Base-by-base conservation (phyloP, 352 stramenopile species). In the Phytophthora crassamura region DNA sequence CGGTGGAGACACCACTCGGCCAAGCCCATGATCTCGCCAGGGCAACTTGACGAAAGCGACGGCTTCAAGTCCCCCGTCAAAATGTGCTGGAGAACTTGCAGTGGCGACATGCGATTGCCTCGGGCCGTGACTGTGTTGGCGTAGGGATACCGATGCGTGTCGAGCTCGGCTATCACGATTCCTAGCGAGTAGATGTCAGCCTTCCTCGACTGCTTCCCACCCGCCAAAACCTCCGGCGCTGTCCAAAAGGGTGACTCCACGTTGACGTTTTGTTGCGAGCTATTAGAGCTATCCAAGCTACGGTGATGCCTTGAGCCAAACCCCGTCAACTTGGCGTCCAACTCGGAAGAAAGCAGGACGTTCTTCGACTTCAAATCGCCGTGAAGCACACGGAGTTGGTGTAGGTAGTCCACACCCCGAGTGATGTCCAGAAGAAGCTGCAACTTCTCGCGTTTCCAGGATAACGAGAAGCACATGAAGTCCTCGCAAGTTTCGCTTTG, bases 151-250 rank as follows among this genome's bases (percentile, higher is more conserved):
- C 51, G 35, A 34, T 74, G 66, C 20, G 80, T 84, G 59, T 89
- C 82, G 6, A 91, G 34, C 54, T 91, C 82, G 7, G 68, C 68
- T 5, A 91, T 59, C 15, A 89, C 53, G 8, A 94, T 71, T 8
- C 86, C 88, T 32, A 93, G 82, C 12, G 81, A 87, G 64, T 90
- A 95, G 4, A 95, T 78, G 58, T 94, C 86, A 12, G 80, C 64
- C 15, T 81, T 86, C n/a, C 77, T 55, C 2, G 75, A 84, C 33
- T 77, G 86, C 9, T 16, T 15, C 7, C 78, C 62, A 4, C 80
- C 79, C 9, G 68, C 47, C 6, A 95, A 65, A 33, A 94, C 80
- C 65, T 95, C 86, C 9, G 88, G 88, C 2, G 86, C 84, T 47
- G 82, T 89, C 80, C 83, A 95, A 51, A 73, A 83, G 9, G 72